These are phyloP conservation scores for Aspergillus fischeri DNA, from an alignment of 2,329 filamentous ascomycete species.

Conservation along the genomic window DNA sequence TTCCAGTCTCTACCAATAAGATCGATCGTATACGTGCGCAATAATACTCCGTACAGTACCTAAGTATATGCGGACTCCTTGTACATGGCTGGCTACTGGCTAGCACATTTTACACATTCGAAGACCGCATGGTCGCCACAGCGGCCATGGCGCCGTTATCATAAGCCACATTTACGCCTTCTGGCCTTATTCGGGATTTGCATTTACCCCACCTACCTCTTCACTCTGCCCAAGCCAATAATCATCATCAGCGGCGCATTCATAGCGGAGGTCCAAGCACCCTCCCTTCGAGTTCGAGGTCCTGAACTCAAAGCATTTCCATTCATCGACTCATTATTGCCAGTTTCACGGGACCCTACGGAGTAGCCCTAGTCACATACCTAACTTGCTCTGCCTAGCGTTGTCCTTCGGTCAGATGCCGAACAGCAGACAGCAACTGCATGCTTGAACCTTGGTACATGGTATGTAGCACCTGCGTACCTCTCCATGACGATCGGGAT, in stretches of 20 bases:
- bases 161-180: not conserved
- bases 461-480: not conserved
- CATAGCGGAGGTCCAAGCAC: no score
- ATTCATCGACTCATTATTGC: not conserved
- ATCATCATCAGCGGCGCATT: no score
- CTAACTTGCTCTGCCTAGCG: not conserved
- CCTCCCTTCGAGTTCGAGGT: no score
- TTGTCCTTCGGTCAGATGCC: not conserved
- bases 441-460: not conserved
- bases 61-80: no score
- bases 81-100: no score
- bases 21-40: not conserved
- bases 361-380: not conserved
- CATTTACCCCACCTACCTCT: not conserved
- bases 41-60: not conserved
- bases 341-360: not conserved
- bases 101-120: no score
- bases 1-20: not conserved
- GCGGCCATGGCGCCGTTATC: not conserved
- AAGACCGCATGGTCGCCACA: not conserved
- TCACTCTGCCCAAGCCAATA: no score
- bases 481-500: not conserved
- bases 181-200: not conserved
- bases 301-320: not conserved
- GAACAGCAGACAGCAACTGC: not conserved